Evolutionary conservation across 176 grass and related monocot genomes (phyloP), one percentile per base, ranked within the genome.

Genomic region (Phyllostachys edulis): DNA sequence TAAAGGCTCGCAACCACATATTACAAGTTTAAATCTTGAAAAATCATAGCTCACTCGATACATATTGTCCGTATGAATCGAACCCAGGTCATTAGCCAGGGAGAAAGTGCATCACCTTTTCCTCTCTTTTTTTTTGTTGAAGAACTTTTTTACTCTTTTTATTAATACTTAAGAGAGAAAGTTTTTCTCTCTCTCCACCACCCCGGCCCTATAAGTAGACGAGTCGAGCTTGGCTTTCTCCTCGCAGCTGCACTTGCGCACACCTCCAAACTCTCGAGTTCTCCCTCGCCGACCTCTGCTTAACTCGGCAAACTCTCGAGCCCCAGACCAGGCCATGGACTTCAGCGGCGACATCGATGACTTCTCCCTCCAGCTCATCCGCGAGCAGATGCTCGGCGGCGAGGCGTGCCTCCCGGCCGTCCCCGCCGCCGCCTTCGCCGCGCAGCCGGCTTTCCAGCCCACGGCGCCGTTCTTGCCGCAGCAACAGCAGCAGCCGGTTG

Each of bases 321-420:
- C 20, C 34, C 29, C 32, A 40, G 68, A 15, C 9, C 1, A 13
- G 24, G 0, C 77, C 85, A 94, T 94, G 92, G 90, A 89, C 23
- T 88, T 92, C 85, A 59, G 76, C 84, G 75, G 71, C 0, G 85
- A 85, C 41, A 26, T 69, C 61, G 82, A 90, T 63, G 83, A 91
- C 49, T 84, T 79, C 85, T 54, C 36, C 21, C 73, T 94, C 21
- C 80, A 87, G 66, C 49, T 88, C 71, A 83, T 92, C 72, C 84
- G 44, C 63, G 87, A 94, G 0, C 77, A 90, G 18, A 87, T 90
- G 21, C 82, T 90, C 46, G 66, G n/a, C 40, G 61, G 11, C 13
- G 90, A 92, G 10, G n/a, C 73, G 8, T 82, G 73, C 68, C 84
- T 84, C 51, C 69, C 49, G 20, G 69, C 41, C 20, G 45, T 73